These are phyloP conservation scores for Spathaspora gorwiae DNA, from an alignment of 805 yeast species.

Conservation along the genomic window DNA sequence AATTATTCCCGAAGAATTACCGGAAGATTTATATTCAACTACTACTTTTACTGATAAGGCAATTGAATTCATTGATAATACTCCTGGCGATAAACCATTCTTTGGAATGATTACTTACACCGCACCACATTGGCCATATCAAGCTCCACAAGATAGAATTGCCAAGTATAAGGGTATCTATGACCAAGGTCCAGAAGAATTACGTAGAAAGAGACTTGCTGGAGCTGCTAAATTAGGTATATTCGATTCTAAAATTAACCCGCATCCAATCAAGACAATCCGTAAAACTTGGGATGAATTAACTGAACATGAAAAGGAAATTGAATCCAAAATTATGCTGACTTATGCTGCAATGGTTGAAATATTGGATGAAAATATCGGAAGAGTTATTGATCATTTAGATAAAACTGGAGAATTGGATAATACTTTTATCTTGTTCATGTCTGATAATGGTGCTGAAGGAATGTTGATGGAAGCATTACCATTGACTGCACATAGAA, in stretches of 20 bases:
- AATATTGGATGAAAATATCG: conserved; percentile 47
- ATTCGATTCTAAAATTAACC: conserved; percentile 38
- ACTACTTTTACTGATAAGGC: conserved; percentile 41
- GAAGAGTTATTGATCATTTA: conserved; percentile 41
- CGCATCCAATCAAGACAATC: conserved; percentile 42
- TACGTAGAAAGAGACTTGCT: conserved; percentile 36
- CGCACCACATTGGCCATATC: conserved; percentile 67
- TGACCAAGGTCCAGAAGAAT: conserved; percentile 44
- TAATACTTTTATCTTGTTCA: conserved; percentile 53
- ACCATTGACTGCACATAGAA: conserved; percentile 35
- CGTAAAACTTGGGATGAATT: conserved; percentile 43
- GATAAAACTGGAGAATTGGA: conserved; percentile 43
- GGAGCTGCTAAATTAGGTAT: conserved; percentile 44
- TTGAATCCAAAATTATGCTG: conserved; percentile 47
- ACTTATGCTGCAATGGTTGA: conserved; percentile 65
- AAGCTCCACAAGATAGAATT: conserved; percentile 48
- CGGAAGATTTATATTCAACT: conserved; percentile 46
- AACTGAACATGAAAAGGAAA: conserved; percentile 28
- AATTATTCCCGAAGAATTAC: conserved; percentile 36
- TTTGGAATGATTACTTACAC: conserved; percentile 53
- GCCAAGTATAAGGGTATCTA: conserved; percentile 46
- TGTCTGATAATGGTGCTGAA: conserved; percentile 66
- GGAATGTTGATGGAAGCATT: conserved; percentile 55
- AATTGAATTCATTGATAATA: conserved; percentile 29
- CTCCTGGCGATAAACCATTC: conserved; percentile 45